Evolutionary conservation across 2,329 filamentous ascomycete genomes (phyloP).

Genomic region (Penicillium aurantiogriseum): DNA sequence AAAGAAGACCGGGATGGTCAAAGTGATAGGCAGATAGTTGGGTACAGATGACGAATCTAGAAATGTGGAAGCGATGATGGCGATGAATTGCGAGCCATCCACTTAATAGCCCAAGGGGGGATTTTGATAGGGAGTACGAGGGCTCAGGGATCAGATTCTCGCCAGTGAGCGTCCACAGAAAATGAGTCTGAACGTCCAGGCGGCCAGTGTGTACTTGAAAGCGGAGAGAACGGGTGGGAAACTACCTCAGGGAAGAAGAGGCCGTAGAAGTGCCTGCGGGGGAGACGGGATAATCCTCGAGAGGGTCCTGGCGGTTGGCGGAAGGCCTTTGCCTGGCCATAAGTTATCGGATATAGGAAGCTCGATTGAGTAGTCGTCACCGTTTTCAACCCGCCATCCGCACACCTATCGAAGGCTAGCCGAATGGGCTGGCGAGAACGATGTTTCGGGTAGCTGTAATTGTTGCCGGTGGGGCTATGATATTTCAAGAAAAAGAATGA

Average conservation of each 20-base stretch:
- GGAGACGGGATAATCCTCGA: slow-evolving; percentile 40
- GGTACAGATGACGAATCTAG: slow-evolving; percentile 9
- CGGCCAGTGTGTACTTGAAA: slow-evolving; percentile 1
- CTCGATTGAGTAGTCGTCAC: slow-evolving; percentile 33
- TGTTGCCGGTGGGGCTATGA: slow-evolving; percentile 4
- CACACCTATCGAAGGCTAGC: slow-evolving; percentile 22
- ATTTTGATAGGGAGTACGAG: background rate
- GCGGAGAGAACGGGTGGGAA: slow-evolving; percentile 22
- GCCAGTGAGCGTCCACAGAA: background rate
- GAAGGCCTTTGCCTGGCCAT: slow-evolving; percentile 49
- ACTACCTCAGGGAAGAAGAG: slow-evolving; percentile 40
- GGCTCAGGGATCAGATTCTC: background rate
- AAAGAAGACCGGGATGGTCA: slow-evolving; percentile 4
- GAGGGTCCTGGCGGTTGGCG: slow-evolving; percentile 44
- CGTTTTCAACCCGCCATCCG: slow-evolving; percentile 46
- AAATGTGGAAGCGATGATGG: background rate
- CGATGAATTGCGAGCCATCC: background rate
- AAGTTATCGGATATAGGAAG: slow-evolving; percentile 40
- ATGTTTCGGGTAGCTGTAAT: slow-evolving; percentile 4
- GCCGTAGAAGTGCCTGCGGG: slow-evolving; percentile 30
- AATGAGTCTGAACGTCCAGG: background rate
- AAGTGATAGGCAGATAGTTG: slow-evolving; percentile 9
- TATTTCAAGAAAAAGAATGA: background rate
- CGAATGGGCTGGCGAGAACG: slow-evolving; percentile 10
- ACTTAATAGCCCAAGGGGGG: background rate